Percentiles rank a stretch among this genome's conserved stretches.
phyloP scores from a whole-genome alignment of 2,329 filamentous ascomycete species.

The Fusarium sp. region DNA sequence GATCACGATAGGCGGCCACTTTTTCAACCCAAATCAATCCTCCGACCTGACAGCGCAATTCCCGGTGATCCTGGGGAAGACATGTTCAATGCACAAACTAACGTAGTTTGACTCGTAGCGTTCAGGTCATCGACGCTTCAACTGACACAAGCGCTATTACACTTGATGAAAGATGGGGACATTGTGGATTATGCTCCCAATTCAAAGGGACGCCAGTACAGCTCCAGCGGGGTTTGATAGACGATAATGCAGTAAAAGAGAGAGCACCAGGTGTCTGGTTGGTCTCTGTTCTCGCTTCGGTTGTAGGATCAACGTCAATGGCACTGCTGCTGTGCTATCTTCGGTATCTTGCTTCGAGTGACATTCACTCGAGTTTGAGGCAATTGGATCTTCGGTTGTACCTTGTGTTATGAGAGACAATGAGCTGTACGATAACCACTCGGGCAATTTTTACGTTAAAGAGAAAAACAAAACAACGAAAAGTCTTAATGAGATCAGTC shows the following conservation, averaged over 20 bases:
- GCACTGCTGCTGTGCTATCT: conserved; percentile 7
- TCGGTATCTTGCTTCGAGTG: conserved; percentile 10
- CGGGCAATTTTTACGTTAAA: conserved; percentile 1
- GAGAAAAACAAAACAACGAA: neutral
- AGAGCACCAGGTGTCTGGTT: conserved; percentile 14
- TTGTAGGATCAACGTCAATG: neutral
- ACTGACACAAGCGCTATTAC: conserved; percentile 32
- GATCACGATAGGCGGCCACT: conserved; percentile 38
- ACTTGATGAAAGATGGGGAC: conserved; percentile 23
- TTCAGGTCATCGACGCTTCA: conserved; percentile 26
- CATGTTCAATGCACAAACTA: conserved; percentile 30
- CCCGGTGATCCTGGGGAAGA: conserved; percentile 28
- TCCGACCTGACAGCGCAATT: conserved; percentile 16
- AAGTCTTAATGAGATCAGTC: neutral
- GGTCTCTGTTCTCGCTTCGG: conserved; percentile 12
- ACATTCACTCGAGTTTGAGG: conserved; percentile 15
- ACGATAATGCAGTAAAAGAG: conserved; percentile 5
- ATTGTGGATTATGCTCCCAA: conserved; percentile 1
- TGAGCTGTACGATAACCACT: conserved; percentile 5
- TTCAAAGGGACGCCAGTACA: neutral
- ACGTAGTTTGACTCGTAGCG: conserved; percentile 16
- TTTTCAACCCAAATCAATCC: neutral
- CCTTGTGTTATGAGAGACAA: neutral
- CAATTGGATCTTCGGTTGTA: conserved; percentile 10
- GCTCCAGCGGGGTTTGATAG: neutral